Evolutionary conservation across 2,329 filamentous ascomycete species (phyloP), one percentile per base, ranked within the genome.

Genomic region (Alternaria incomplexa): DNA sequence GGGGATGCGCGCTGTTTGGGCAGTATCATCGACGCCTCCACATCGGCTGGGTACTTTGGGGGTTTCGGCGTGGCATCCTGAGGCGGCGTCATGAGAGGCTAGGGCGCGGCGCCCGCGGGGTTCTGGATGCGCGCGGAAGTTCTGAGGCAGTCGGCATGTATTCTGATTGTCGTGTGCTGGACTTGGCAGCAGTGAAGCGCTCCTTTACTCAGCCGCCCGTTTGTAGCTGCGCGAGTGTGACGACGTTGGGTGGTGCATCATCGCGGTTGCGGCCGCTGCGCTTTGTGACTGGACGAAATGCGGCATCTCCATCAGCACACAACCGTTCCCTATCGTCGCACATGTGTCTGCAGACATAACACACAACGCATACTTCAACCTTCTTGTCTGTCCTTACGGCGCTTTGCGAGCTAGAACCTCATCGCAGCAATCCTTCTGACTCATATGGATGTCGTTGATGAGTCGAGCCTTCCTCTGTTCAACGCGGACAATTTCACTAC

Each of bases 1-100:
- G 75, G 91, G 58, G 82, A 83, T 55, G 75, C 81, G 65, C 84
- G 82, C 61, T 90, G 87, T 81, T 90, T 92, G 67, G 88, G 86
- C 62, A 89, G 79, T 60, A 81, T 79, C 76, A 86, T 82, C 62
- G 90, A 87, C 71, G 88, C 85, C 69, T 89, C 89, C 76, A 88
- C 83, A 74, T 91, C 89, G 79, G 91, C 90, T 62, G 74, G 67
- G 68, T 76, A 77, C 63, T 70, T 75, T 60, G 77, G 77, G 32
- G 75, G 72, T 62, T 74, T 74, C 58, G 78, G 73, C 66, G 72
- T 72, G 72, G 69, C 79, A 79, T 80, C 77, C 75, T 77, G 78
- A 68, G 75, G 70, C 72, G 78, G 77, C 75, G 76, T 80, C 79
- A 81, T 80, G 71, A 69, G 74, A 74, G 72, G 74, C 73, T 76